Percentiles rank a stretch among this genome's conserved stretches.
phyloP scores from a whole-genome alignment of 192 early-diverging fungal species.

The Dimargaris xerosporica region DNA sequence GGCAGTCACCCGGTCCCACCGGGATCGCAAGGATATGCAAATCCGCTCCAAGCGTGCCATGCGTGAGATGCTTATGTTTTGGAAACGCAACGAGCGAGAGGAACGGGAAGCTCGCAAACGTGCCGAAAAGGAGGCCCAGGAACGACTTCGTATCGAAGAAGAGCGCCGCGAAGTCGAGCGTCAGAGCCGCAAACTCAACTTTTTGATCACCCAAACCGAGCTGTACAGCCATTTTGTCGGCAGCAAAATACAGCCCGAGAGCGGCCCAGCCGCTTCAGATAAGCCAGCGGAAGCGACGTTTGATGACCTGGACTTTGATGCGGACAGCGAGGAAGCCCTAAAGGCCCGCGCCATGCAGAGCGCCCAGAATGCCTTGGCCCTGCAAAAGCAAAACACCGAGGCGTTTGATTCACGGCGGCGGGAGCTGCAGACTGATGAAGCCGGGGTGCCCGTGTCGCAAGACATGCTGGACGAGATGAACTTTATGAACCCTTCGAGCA shows the following conservation, averaged over 20 bases:
- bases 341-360: constrained; percentile 49
- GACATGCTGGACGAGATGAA: constrained; percentile 63
- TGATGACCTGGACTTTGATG: constrained; percentile 62
- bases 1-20: constrained; percentile 30
- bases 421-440: constrained; percentile 20
- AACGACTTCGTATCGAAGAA: constrained; percentile 60
- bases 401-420: constrained; percentile 47
- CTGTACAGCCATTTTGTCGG: constrained; percentile 86
- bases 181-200: constrained; percentile 81
- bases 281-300: constrained; percentile 18
- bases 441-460: constrained; percentile 20
- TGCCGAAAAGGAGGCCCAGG: constrained; percentile 73
- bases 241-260: constrained; percentile 44
- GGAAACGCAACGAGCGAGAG: constrained; percentile 83
- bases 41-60: constrained; percentile 44
- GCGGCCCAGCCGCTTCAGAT: neutral
- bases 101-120: constrained; percentile 77
- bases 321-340: constrained; percentile 52
- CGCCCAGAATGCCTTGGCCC: constrained; percentile 61
- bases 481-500: constrained; percentile 66
- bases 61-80: constrained; percentile 73
- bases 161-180: constrained; percentile 65
- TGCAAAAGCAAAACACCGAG: constrained; percentile 45
- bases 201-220: constrained; percentile 84
- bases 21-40: constrained; percentile 45